These are phyloP conservation scores for Paramecium pentaurelia DNA, from an alignment of 73 alveolate species.

Conservation along the genomic window DNA sequence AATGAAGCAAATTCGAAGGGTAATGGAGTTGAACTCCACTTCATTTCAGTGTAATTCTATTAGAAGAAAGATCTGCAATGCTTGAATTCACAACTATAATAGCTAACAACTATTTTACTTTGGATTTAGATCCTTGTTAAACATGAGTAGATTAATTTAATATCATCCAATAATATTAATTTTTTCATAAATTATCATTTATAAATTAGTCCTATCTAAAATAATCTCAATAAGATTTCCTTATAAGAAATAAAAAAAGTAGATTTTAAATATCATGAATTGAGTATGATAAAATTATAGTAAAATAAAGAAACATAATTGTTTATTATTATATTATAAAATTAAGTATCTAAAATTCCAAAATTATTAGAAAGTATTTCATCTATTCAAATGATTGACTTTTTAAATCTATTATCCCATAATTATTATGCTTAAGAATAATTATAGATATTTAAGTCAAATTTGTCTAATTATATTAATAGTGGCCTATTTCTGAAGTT, in stretches of 20 bases:
- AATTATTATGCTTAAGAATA: neutral
- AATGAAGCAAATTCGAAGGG: neutral
- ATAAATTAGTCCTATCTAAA: neutral
- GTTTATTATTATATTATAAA: no score
- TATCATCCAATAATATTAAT: neutral
- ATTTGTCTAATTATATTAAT: neutral
- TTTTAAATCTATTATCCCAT: neutral
- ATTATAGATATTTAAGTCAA: neutral
- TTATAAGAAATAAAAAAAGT: neutral
- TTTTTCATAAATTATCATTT: neutral
- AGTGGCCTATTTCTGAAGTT: neutral
- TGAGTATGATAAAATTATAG: neutral
- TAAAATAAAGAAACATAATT: no score
- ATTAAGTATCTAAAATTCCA: no score
- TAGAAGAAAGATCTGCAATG: neutral
- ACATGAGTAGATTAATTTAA: neutral
- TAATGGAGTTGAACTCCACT: neutral
- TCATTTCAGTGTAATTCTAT: neutral
- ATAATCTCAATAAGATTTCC: neutral
- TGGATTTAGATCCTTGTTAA: neutral
- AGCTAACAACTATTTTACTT: neutral
- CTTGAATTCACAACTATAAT: neutral
- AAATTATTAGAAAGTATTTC: no score
- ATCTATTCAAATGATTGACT: neutral
- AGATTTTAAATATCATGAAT: neutral